Conservation (phyloP, 176 grass and related monocot species). For the Oryza nivara region DNA sequence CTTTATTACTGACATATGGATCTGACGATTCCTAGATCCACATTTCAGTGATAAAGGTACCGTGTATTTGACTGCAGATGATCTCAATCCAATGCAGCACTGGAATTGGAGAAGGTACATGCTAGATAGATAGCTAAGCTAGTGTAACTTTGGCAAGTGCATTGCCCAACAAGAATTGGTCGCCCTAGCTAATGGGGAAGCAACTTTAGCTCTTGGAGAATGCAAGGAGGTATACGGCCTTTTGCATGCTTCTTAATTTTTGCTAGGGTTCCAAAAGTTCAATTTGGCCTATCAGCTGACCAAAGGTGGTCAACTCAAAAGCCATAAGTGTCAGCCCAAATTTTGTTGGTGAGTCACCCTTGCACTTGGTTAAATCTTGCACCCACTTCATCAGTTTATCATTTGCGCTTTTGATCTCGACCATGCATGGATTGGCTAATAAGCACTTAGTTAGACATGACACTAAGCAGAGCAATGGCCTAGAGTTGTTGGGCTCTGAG, state of each 20-base stretch:
- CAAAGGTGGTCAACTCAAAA: conserved; percentile 34
- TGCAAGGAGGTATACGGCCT: conserved; percentile 32
- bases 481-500: neutral
- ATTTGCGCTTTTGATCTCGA: neutral
- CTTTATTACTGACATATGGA: too few relatives aligned
- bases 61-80: too few relatives aligned
- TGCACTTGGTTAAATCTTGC: neutral
- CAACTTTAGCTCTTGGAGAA: conserved; percentile 46
- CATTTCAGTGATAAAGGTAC: too few relatives aligned
- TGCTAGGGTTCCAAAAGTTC: neutral
- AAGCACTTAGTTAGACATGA: too few relatives aligned
- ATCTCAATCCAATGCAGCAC: too few relatives aligned
- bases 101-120: neutral
- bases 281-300: conserved; percentile 42
- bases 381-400: neutral
- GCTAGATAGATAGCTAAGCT: neutral
- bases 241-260: neutral
- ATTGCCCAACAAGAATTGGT: neutral
- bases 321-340: too few relatives aligned
- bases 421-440: neutral
- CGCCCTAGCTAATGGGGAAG: neutral
- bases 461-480: too few relatives aligned
- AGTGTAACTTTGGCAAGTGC: conserved; percentile 30
- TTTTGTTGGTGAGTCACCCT: neutral
- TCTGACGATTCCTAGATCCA: too few relatives aligned